phyloP scores from a whole-genome alignment of 2,329 filamentous ascomycete genomes.

The Aspergillus neoniger region DNA sequence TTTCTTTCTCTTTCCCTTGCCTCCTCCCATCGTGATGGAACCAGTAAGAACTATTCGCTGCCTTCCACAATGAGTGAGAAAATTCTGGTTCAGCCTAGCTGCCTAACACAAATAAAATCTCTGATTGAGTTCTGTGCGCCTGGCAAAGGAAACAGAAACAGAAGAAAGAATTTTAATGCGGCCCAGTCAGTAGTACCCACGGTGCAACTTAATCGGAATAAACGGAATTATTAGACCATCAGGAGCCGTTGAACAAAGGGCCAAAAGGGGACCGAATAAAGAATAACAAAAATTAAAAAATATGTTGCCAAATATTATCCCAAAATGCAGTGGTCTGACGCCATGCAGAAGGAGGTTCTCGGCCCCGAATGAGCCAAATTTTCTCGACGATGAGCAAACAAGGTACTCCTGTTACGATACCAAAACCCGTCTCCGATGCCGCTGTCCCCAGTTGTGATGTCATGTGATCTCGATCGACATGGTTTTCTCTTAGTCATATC shows the following conservation, averaged over 20 bases:
- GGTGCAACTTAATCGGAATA: neutral
- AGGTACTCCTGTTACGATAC: neutral
- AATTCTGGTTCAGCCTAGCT: slow-evolving; percentile 3
- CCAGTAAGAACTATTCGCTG: neutral
- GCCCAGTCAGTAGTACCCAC: neutral
- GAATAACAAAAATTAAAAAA: too few species aligned
- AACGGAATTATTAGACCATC: neutral
- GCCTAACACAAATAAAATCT: neutral
- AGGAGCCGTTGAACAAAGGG: neutral
- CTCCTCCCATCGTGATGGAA: neutral
- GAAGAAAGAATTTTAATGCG: neutral
- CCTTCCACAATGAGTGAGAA: neutral
- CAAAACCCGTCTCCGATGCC: neutral
- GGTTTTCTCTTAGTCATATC: neutral
- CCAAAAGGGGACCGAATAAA: neutral
- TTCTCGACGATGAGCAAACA: neutral
- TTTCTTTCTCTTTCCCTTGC: neutral
- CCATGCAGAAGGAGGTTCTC: slow-evolving; percentile 1
- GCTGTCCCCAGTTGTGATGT: neutral
- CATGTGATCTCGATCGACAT: neutral
- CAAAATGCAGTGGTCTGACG: slow-evolving; percentile 5
- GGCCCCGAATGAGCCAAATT: neutral
- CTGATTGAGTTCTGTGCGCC: too few species aligned
- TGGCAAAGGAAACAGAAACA: neutral
- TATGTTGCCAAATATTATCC: neutral